Conservation (phyloP, 2,329 filamentous ascomycete species). For the Aureobasidium sp. region DNA sequence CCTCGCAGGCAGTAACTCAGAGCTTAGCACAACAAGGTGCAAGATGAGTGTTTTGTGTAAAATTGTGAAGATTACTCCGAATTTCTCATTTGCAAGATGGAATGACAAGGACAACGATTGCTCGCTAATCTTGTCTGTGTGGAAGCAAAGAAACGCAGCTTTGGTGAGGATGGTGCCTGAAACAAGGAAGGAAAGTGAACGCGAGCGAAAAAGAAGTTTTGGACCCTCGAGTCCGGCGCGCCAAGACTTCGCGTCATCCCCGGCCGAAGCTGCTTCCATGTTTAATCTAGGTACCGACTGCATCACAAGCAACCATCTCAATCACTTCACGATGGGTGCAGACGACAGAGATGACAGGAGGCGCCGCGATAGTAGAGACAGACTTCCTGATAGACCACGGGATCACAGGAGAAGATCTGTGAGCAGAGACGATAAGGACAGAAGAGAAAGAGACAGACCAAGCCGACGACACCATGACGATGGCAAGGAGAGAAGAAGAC, state of each 20-base stretch:
- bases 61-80: conserved; percentile 97
- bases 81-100: conserved; percentile 89
- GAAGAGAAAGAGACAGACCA: conserved; percentile 15
- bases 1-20: conserved; percentile 79
- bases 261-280: neutral
- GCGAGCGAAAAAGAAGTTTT: conserved; percentile 31
- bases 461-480: conserved; percentile 9
- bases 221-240: conserved; percentile 19
- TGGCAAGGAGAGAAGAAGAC: conserved; percentile 13
- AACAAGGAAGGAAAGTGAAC: conserved; percentile 44
- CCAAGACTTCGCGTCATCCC: conserved; percentile 14
- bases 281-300: conserved; percentile 3
- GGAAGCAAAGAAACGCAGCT: conserved; percentile 98
- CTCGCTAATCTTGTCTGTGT: conserved; percentile 56
- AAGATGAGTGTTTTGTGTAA: conserved; percentile 45
- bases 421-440: conserved; percentile 11
- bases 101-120: conserved; percentile 30
- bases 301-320: neutral
- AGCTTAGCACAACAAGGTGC: conserved; percentile 34
- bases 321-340: conserved; percentile 7
- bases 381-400: neutral
- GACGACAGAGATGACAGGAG: conserved; percentile 6
- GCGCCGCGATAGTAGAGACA: conserved; percentile 8
- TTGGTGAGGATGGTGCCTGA: conserved; percentile 87
- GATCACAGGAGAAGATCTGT: conserved; percentile 13